A percentile compares a stretch with the other conserved stretches of the same genome.
Evolutionary conservation across 805 yeast genomes (phyloP).

Genomic region (Kregervanrija fluxuum): DNA sequence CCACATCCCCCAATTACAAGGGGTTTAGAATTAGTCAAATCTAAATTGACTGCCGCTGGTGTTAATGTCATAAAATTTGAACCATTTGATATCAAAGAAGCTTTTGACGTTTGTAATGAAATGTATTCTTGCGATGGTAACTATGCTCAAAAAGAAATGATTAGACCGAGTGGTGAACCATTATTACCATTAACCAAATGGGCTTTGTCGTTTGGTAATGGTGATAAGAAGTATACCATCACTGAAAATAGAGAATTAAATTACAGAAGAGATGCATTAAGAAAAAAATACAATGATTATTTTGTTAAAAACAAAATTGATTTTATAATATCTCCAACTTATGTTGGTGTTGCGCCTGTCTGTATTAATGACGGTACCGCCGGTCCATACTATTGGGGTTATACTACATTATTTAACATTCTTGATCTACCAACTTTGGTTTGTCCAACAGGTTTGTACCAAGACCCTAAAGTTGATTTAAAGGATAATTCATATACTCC

Average conservation of each 20-base stretch:
- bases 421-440: conserved; percentile 64
- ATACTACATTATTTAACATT: conserved; percentile 67
- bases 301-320: conserved; percentile 53
- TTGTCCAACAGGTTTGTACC: conserved; percentile 55
- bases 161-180: conserved; percentile 65
- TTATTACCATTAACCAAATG: conserved; percentile 55
- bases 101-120: conserved; percentile 48
- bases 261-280: conserved; percentile 47
- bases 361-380: conserved; percentile 38
- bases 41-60: conserved; percentile 51
- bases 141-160: conserved; percentile 40
- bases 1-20: conserved; percentile 62
- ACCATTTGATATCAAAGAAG: conserved; percentile 51
- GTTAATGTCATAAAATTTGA: conserved; percentile 48
- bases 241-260: conserved; percentile 52
- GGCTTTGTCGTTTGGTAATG: conserved; percentile 51
- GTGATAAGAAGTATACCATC: conserved; percentile 38
- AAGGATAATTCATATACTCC: conserved; percentile 35
- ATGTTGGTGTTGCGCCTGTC: conserved; percentile 65
- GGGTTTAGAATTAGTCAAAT: conserved; percentile 46
- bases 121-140: conserved; percentile 68
- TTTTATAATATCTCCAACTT: conserved; percentile 60
- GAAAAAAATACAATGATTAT: conserved; percentile 48
- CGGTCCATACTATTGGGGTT: conserved; percentile 68
- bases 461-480: conserved; percentile 42